Conservation (phyloP, 345 rosid species). For the Eucalyptus grandis region DNA sequence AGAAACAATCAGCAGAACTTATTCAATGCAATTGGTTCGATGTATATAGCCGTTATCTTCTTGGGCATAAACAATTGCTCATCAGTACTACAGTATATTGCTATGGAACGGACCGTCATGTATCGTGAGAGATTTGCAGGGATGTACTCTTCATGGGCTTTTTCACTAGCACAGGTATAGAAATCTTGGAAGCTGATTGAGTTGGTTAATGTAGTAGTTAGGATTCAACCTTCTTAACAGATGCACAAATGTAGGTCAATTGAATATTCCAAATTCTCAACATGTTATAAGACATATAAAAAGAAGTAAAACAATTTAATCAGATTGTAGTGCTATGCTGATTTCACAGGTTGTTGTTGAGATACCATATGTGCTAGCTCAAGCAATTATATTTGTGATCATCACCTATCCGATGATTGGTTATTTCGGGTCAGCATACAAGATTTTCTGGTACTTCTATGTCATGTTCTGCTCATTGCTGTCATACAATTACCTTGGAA, state of each 20-base stretch:
- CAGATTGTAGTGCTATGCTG: not conserved
- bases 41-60: slow-evolving; percentile 32
- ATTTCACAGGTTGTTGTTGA: not conserved
- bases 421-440: slow-evolving; percentile 19
- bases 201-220: not conserved
- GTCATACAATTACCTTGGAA: slow-evolving; percentile 49
- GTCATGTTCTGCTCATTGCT: slow-evolving; percentile 44
- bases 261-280: not conserved
- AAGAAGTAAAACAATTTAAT: not conserved
- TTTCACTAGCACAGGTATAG: slow-evolving; percentile 50
- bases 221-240: not conserved
- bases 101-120: slow-evolving; percentile 48
- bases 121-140: slow-evolving; percentile 79
- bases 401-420: not conserved
- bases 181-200: not conserved
- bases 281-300: not conserved
- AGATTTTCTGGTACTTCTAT: slow-evolving; percentile 47
- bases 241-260: not conserved
- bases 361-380: not conserved
- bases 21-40: slow-evolving; percentile 44
- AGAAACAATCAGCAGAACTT: slow-evolving; percentile 59
- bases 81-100: slow-evolving; percentile 40
- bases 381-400: not conserved
- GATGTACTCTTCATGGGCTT: slow-evolving; percentile 70
- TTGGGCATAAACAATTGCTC: slow-evolving; percentile 63